Percentiles rank a stretch among this genome's conserved stretches.
These are phyloP conservation scores for Otatea glauca DNA, from an alignment of 176 grass and related monocot species.

Conservation along the genomic window DNA sequence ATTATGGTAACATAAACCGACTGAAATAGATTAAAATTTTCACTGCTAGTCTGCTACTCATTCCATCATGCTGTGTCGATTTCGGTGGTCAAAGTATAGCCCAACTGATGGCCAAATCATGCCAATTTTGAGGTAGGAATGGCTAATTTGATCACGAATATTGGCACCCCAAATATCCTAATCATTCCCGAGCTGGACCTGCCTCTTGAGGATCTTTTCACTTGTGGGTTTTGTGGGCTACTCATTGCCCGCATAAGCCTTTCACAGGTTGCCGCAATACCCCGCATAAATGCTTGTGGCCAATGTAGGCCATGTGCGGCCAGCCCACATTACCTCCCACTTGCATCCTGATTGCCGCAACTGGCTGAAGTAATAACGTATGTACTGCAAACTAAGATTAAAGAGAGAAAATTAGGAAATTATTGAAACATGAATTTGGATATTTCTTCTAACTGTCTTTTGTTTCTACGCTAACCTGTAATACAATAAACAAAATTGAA, in stretches of 20 bases:
- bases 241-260: no score
- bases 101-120: constrained; percentile 36
- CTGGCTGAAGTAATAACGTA: not conserved
- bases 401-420: not conserved
- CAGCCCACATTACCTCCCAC: no score
- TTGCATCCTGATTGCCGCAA: not conserved
- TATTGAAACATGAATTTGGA: constrained; percentile 3
- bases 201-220: constrained; percentile 43
- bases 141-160: not conserved
- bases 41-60: no score
- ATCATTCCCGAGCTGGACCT: constrained; percentile 44
- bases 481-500: not conserved
- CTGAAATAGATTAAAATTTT: not conserved
- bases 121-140: constrained; percentile 27
- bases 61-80: constrained; percentile 19
- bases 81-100: constrained; percentile 9
- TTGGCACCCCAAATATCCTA: constrained; percentile 17
- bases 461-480: constrained; percentile 3
- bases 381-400: constrained; percentile 1
- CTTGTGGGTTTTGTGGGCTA: no score
- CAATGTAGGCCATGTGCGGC: no score
- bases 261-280: no score
- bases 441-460: not conserved
- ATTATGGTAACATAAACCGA: constrained; percentile 8
- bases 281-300: no score